Evolutionary conservation across 1,139 yeast genomes (phyloP).

Genomic region (Kodamaea derodonti): DNA sequence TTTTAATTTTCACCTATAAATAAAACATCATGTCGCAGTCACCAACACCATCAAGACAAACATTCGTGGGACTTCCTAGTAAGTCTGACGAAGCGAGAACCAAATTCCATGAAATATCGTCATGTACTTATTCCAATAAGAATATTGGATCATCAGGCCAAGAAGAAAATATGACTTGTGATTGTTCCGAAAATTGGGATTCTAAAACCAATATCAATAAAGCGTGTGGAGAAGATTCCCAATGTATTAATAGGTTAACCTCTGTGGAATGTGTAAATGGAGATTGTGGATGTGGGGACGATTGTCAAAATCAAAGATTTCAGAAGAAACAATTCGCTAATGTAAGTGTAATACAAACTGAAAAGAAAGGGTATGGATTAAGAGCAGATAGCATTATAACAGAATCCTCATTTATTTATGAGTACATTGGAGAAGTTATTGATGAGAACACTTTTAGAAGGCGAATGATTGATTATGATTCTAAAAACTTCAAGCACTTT

Average conservation of each 20-base stretch:
- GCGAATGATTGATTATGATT: constrained; percentile 73
- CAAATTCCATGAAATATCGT: constrained; percentile 52
- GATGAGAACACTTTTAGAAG: constrained; percentile 68
- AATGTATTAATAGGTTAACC: constrained; percentile 88
- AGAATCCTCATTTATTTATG: constrained; percentile 72
- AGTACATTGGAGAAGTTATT: constrained; percentile 91
- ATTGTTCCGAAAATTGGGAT: constrained; percentile 59
- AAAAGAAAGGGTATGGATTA: constrained; percentile 84
- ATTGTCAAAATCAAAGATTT: constrained; percentile 85
- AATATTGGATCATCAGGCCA: constrained; percentile 65
- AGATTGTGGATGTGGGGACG: constrained; percentile 68
- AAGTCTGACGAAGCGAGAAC: constrained; percentile 67
- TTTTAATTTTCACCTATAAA: too few species aligned
- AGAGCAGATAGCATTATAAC: constrained; percentile 61
- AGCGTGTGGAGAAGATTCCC: constrained; percentile 85
- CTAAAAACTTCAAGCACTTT: constrained; percentile 73
- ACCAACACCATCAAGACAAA: constrained; percentile 13
- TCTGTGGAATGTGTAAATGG: constrained; percentile 85
- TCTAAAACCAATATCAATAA: constrained; percentile 34
- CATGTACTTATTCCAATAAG: constrained; percentile 60
- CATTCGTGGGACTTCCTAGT: constrained; percentile 50
- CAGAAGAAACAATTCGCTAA: constrained; percentile 70
- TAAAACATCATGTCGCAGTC: background rate
- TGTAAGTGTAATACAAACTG: constrained; percentile 76
- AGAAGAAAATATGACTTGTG: constrained; percentile 84